These are phyloP conservation scores for Pichia cephalocereana DNA, from an alignment of 805 yeast species.

Conservation along the genomic window DNA sequence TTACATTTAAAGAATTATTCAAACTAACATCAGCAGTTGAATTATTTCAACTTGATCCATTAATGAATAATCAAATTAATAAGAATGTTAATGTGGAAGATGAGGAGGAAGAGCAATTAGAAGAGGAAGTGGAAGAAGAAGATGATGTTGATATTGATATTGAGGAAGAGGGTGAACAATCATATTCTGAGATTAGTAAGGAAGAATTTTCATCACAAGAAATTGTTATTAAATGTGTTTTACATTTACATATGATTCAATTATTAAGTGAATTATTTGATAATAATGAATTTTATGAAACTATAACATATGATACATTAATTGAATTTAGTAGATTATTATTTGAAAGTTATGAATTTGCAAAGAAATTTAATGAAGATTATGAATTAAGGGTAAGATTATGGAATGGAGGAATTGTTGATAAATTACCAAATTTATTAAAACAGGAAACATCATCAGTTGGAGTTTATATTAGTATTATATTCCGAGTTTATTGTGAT, in stretches of 20 bases:
- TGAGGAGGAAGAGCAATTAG: conserved; percentile 2
- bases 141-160: conserved; percentile 8
- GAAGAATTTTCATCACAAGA: conserved; percentile 33
- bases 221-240: conserved; percentile 85
- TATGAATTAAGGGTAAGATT: conserved; percentile 78
- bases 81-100: conserved; percentile 13
- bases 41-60: conserved; percentile 56
- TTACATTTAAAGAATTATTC: conserved; percentile 61
- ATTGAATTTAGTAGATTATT: conserved; percentile 51
- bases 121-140: no score
- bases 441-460: conserved; percentile 89
- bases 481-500: conserved; percentile 73
- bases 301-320: conserved; percentile 60
- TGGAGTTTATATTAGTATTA: conserved; percentile 72
- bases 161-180: conserved; percentile 7
- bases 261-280: conserved; percentile 73
- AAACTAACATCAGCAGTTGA: conserved; percentile 80
- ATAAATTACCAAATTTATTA: conserved; percentile 80
- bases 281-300: conserved; percentile 53
- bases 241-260: conserved; percentile 85
- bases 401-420: conserved; percentile 89
- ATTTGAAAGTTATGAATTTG: conserved; percentile 66
- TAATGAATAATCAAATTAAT: conserved; percentile 15
- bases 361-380: conserved; percentile 81
- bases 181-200: conserved; percentile 2